phyloP scores from a whole-genome alignment of 169 alveolate species.

The Plasmodium falciparum region DNA sequence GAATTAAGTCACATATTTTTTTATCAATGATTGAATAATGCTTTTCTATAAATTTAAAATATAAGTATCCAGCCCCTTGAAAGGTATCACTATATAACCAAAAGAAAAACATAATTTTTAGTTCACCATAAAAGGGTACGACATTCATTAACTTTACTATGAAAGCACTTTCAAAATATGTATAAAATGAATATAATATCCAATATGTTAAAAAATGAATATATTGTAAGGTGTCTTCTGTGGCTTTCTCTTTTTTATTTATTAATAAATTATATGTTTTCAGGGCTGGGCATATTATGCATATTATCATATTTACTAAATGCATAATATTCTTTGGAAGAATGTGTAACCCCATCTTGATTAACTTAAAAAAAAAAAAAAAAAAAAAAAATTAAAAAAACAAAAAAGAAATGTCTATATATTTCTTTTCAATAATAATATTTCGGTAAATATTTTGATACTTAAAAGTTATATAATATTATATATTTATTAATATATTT shows the following conservation, averaged over 20 bases:
- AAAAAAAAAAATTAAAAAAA: not conserved
- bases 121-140: constrained; percentile 83
- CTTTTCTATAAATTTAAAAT: constrained; percentile 73
- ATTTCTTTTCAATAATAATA: no score
- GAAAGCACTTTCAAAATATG: constrained; percentile 74
- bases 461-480: no score
- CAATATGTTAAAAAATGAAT: constrained; percentile 84
- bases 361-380: not conserved
- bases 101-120: constrained; percentile 80
- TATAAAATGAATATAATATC: constrained; percentile 79
- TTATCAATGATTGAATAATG: constrained; percentile 37
- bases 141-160: constrained; percentile 55
- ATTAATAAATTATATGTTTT: constrained; percentile 59
- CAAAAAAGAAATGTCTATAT: no score
- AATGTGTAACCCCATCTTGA: constrained; percentile 70
- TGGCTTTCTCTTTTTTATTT: constrained; percentile 46
- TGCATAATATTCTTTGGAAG: constrained; percentile 54
- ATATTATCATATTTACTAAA: constrained; percentile 60
- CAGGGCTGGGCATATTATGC: constrained; percentile 58
- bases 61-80: constrained; percentile 87
- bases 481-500: no score
- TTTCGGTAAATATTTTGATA: no score
- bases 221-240: constrained; percentile 49
- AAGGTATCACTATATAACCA: constrained; percentile 85
- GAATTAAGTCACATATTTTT: constrained; percentile 44